A percentile compares a stretch with the other conserved stretches of the same genome.
phyloP scores from a whole-genome alignment of 345 rosid species.

The Acer yangbiense region DNA sequence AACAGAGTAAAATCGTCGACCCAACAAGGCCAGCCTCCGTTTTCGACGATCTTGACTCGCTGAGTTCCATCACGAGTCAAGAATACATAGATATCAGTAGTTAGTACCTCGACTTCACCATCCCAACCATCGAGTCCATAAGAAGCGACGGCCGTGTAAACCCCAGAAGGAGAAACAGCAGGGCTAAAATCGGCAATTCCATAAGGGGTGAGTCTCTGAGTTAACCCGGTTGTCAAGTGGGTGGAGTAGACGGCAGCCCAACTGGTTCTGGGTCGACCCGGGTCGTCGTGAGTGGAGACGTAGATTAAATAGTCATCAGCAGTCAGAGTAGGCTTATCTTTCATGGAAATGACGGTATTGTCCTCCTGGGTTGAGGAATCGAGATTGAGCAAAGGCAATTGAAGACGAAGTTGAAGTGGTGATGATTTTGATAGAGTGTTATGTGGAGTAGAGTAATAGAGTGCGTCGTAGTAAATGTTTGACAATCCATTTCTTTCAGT shows the following conservation, averaged over 20 bases:
- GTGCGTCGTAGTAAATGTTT: slow-evolving; percentile 60
- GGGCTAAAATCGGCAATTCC: slow-evolving; percentile 82
- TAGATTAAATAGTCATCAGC: slow-evolving; percentile 60
- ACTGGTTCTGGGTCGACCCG: slow-evolving; percentile 64
- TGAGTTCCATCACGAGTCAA: slow-evolving; percentile 71
- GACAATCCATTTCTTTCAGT: slow-evolving; percentile 71
- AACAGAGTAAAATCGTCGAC: slow-evolving; percentile 70
- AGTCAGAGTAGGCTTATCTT: slow-evolving; percentile 66
- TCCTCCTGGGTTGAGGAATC: slow-evolving; percentile 18
- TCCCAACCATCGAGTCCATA: slow-evolving; percentile 70
- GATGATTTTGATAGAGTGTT: not conserved
- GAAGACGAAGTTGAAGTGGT: slow-evolving; percentile 34
- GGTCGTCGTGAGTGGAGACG: slow-evolving; percentile 79
- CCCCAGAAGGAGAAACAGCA: slow-evolving; percentile 79
- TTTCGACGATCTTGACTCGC: slow-evolving; percentile 73
- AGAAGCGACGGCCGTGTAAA: slow-evolving; percentile 74
- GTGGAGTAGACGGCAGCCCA: slow-evolving; percentile 88
- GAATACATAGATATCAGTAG: slow-evolving; percentile 73
- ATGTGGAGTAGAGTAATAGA: slow-evolving; percentile 16
- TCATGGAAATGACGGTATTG: slow-evolving; percentile 53
- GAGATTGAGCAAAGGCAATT: slow-evolving; percentile 46
- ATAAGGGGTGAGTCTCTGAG: slow-evolving; percentile 67
- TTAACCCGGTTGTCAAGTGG: slow-evolving; percentile 52
- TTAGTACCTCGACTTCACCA: slow-evolving; percentile 77
- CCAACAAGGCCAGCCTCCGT: slow-evolving; percentile 96